phyloP scores from a whole-genome alignment of 163 green algal species.

The Trebouxiophyceae sp. region DNA sequence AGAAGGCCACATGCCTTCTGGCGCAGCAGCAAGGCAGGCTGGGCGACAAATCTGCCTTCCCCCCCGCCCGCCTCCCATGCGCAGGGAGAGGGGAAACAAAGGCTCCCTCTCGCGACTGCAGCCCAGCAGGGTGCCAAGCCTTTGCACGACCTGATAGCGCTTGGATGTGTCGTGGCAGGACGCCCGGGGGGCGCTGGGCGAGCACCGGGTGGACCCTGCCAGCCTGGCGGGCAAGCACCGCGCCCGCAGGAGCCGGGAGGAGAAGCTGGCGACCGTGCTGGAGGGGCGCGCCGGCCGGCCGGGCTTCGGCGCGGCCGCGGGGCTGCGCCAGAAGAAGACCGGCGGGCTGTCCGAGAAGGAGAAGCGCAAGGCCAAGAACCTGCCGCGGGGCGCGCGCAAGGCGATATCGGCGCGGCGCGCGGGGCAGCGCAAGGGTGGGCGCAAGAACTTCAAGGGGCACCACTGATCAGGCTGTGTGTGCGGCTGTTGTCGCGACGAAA shows the following conservation, averaged over 20 bases:
- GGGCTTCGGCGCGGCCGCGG: constrained; percentile 61
- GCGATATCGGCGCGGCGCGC: constrained; percentile 12
- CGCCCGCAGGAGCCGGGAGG: constrained; percentile 68
- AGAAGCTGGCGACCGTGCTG: constrained; percentile 68
- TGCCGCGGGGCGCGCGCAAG: constrained; percentile 70
- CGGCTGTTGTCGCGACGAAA: too few relatives aligned
- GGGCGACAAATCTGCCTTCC: too few relatives aligned
- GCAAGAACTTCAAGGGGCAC: constrained; percentile 80
- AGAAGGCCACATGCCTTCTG: too few relatives aligned
- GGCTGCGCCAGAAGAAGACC: constrained; percentile 80
- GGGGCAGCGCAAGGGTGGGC: background rate
- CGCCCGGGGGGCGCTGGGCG: constrained; percentile 20
- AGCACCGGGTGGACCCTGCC: constrained; percentile 39
- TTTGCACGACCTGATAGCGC: too few relatives aligned
- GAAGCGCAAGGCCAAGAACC: constrained; percentile 79
- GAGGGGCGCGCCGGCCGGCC: constrained; percentile 60
- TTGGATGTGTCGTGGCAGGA: constrained; percentile 18
- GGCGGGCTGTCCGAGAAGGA: constrained; percentile 76
- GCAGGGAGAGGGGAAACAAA: too few relatives aligned
- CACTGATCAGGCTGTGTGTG: too few relatives aligned
- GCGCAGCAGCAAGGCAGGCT: too few relatives aligned
- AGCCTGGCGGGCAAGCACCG: constrained; percentile 39
- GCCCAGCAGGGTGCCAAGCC: too few relatives aligned
- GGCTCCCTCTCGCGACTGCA: too few relatives aligned
- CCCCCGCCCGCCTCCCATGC: too few relatives aligned